phyloP scores from a whole-genome alignment of 2,329 filamentous ascomycete genomes.

The Claviceps sp. region DNA sequence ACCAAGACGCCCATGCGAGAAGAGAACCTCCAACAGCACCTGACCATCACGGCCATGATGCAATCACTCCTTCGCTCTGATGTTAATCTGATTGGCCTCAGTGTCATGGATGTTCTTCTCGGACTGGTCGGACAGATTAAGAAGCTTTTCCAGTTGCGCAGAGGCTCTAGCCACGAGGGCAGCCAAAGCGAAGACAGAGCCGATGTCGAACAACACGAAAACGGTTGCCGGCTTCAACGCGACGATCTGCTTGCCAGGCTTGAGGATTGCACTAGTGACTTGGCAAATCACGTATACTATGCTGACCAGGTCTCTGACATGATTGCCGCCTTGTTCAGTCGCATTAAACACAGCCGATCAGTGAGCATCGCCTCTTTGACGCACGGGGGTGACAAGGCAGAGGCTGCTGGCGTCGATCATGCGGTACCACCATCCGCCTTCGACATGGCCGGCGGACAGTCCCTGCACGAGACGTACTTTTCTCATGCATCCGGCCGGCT shows the following conservation, averaged over 20 bases:
- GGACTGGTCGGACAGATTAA: constrained; percentile 76
- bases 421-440: constrained; percentile 18
- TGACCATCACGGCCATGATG: constrained; percentile 65
- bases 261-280: constrained; percentile 72
- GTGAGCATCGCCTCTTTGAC: constrained; percentile 30
- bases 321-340: constrained; percentile 65
- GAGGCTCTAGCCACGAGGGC: constrained; percentile 19
- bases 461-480: constrained; percentile 37
- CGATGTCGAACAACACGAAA: constrained; percentile 18
- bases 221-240: constrained; percentile 30
- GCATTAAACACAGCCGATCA: constrained; percentile 53
- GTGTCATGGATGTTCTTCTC: constrained; percentile 86
- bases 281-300: constrained; percentile 94
- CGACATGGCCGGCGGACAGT: constrained; percentile 30
- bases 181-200: constrained; percentile 21
- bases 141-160: constrained; percentile 54
- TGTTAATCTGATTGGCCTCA: constrained; percentile 87
- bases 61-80: constrained; percentile 73
- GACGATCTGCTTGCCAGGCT: constrained; percentile 56
- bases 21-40: constrained; percentile 57
- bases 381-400: constrained; percentile 28
- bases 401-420: constrained; percentile 21
- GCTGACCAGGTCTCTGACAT: constrained; percentile 93
- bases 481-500: constrained; percentile 41
- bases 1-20: constrained; percentile 55